These are phyloP conservation scores for Cavenderia fasciculata DNA, from an alignment of 78 protist species.

Conservation along the genomic window DNA sequence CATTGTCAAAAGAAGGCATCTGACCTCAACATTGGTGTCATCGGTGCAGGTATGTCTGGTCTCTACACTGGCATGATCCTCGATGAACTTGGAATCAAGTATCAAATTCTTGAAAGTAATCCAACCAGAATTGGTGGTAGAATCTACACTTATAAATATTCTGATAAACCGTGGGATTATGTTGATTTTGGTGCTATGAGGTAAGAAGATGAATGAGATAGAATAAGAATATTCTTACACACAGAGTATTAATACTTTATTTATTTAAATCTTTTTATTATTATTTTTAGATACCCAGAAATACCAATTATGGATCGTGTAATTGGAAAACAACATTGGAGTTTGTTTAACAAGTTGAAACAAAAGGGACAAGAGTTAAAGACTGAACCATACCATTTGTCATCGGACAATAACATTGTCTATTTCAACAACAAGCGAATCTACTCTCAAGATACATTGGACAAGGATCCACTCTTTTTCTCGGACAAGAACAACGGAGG, in stretches of 20 bases:
- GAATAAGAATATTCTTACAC: no score
- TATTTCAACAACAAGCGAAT: background rate
- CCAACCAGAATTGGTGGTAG: slow-evolving; percentile 29
- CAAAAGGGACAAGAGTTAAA: slow-evolving; percentile 1
- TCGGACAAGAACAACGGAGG: slow-evolving; percentile 17
- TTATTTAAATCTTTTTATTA: no score
- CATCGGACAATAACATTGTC: background rate
- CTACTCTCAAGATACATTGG: background rate
- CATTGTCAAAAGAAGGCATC: no score
- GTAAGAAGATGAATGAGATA: no score
- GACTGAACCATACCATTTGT: background rate
- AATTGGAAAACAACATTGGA: background rate
- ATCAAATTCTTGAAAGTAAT: slow-evolving; percentile 11
- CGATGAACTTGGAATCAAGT: slow-evolving; percentile 24
- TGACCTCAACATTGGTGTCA: slow-evolving; percentile 12
- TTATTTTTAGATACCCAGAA: background rate
- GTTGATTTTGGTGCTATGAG: slow-evolving; percentile 55
- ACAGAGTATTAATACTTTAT: no score
- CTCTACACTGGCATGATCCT: slow-evolving; percentile 28
- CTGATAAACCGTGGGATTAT: background rate
- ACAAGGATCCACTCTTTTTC: slow-evolving; percentile 31
- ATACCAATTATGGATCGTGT: slow-evolving; percentile 18
- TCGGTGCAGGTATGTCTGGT: slow-evolving; percentile 60
- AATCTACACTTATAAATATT: background rate
- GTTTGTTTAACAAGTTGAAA: slow-evolving; percentile 6